A percentile compares a stretch with the other conserved stretches of the same genome.
Conservation (phyloP, 2,329 filamentous ascomycete genomes). For the Teratosphaeria destructans region DNA sequence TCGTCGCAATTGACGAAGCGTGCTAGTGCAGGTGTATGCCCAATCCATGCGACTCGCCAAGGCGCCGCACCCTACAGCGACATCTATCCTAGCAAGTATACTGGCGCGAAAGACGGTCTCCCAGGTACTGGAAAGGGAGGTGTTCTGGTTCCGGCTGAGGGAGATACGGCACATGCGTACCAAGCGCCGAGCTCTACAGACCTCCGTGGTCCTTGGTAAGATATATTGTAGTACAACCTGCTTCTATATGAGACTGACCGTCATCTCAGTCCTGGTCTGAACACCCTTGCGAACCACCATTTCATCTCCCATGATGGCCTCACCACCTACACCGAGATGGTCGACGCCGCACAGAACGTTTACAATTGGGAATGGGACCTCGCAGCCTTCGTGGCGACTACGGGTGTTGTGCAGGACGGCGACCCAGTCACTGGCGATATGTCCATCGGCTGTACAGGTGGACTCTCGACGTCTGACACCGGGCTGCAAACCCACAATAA, state of each 20-base stretch:
- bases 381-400: constrained; percentile 26
- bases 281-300: constrained; percentile 30
- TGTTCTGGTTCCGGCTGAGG: constrained; percentile 31
- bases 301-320: constrained; percentile 32
- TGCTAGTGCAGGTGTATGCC: neutral
- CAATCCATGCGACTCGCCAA: neutral
- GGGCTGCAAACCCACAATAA: constrained; percentile 33
- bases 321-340: constrained; percentile 30
- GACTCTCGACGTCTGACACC: constrained; percentile 10
- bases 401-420: constrained; percentile 28
- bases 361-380: constrained; percentile 32
- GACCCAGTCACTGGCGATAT: constrained; percentile 28
- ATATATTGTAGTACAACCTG: neutral
- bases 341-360: constrained; percentile 32
- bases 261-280: constrained; percentile 21
- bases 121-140: constrained; percentile 31
- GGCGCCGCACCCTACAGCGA: constrained; percentile 3
- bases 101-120: constrained; percentile 5
- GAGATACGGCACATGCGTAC: constrained; percentile 27
- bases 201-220: constrained; percentile 2
- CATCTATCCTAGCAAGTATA: constrained; percentile 3
- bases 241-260: neutral
- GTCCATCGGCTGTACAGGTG: constrained; percentile 32
- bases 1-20: neutral
- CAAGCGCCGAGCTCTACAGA: constrained; percentile 25